These are phyloP conservation scores for Xerocomellus dryophilus DNA, from an alignment of 768 basidiomycete genomes.

Conservation along the genomic window DNA sequence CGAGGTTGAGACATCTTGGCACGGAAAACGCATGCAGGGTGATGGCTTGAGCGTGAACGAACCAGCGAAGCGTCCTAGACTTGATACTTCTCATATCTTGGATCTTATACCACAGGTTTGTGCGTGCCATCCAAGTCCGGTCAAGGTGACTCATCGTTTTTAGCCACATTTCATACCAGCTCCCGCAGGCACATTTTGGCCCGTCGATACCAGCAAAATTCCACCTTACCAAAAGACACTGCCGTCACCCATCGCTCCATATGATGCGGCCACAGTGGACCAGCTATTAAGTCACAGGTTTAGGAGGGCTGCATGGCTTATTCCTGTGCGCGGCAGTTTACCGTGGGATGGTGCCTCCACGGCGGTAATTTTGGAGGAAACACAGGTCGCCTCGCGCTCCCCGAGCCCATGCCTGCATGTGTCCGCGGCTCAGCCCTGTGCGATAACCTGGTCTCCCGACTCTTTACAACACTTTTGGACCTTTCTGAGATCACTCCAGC, in stretches of 20 bases:
- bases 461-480: conserved; percentile 48
- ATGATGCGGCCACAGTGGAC: conserved; percentile 32
- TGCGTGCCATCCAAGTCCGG: conserved; percentile 1
- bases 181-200: conserved; percentile 13
- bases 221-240: conserved; percentile 35
- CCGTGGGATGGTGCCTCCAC: conserved; percentile 48
- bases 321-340: conserved; percentile 52
- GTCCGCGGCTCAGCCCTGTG: conserved; percentile 14
- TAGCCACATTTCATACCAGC: conserved; percentile 26
- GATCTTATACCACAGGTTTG: conserved; percentile 46
- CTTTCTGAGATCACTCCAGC: conserved; percentile 43
- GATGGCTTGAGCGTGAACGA: conserved; percentile 1
- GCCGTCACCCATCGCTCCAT: conserved; percentile 38
- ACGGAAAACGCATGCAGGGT: conserved; percentile 10
- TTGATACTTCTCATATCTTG: conserved; percentile 37
- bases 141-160: conserved; percentile 12
- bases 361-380: conserved; percentile 39
- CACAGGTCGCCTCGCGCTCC: conserved; percentile 16
- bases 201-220: conserved; percentile 21
- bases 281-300: conserved; percentile 31
- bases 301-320: conserved; percentile 51
- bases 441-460: conserved; percentile 46
- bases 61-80: conserved; percentile 33
- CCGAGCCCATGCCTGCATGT: conserved; percentile 19
- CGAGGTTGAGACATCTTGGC: background rate